A percentile compares a stretch with the other conserved stretches of the same genome.
Evolutionary conservation across 768 basidiomycete species (phyloP).

Genomic region (Auricularia sp.): DNA sequence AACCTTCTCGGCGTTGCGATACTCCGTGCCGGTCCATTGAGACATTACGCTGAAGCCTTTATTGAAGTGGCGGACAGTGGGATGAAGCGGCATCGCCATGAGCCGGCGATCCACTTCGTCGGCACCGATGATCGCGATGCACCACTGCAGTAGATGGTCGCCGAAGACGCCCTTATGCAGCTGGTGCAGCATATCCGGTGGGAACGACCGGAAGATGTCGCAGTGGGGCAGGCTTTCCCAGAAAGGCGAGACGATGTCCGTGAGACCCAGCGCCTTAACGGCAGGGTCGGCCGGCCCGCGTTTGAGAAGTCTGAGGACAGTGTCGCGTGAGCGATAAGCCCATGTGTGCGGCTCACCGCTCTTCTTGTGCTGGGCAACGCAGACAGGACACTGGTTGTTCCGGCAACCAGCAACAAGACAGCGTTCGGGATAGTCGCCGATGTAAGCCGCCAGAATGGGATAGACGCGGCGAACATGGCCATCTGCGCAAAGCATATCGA

Average conservation of each 20-base stretch:
- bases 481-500: conserved; percentile 28
- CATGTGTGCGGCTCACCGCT: not conserved
- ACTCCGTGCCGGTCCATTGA: conserved; percentile 7
- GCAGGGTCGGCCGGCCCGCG: not conserved
- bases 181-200: conserved; percentile 37
- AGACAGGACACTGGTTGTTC: conserved; percentile 6
- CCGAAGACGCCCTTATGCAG: conserved; percentile 39
- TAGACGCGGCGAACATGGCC: conserved; percentile 20
- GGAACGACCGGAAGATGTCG: conserved; percentile 30
- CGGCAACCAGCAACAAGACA: conserved; percentile 7
- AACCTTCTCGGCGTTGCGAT: not conserved
- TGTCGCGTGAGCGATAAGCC: not conserved
- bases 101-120: conserved; percentile 12
- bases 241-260: conserved; percentile 21
- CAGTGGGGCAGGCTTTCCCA: conserved; percentile 30
- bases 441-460: conserved; percentile 28
- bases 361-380: conserved; percentile 1
- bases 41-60: conserved; percentile 12
- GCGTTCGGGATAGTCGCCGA: conserved; percentile 12
- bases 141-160: conserved; percentile 33
- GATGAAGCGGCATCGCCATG: conserved; percentile 10
- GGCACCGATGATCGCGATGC: conserved; percentile 4
- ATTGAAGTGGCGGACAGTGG: conserved; percentile 18
- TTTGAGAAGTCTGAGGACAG: not conserved
- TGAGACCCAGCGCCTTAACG: not conserved